These are phyloP conservation scores for Akanthomyces dipterigenus DNA, from an alignment of 2,329 filamentous ascomycete genomes.

Conservation along the genomic window DNA sequence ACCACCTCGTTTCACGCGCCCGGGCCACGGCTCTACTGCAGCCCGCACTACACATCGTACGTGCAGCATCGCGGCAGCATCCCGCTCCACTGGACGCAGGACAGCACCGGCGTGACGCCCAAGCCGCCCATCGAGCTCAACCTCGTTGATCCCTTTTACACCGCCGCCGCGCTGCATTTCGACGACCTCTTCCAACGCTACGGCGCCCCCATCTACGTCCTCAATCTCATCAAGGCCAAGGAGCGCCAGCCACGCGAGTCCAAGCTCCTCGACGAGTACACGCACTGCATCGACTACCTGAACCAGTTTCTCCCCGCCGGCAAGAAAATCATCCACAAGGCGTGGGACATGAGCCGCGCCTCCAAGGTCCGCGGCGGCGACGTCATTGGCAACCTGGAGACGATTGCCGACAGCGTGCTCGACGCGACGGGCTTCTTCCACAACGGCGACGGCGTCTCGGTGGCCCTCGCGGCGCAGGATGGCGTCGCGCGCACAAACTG, in stretches of 20 bases:
- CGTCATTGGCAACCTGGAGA: conserved; percentile 86
- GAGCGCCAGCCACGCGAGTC: conserved; percentile 88
- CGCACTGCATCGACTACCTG: conserved; percentile 79
- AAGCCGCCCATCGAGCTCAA: conserved; percentile 96
- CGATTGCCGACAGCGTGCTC: conserved; percentile 82
- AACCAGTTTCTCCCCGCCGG: conserved; percentile 84
- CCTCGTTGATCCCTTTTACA: conserved; percentile 93
- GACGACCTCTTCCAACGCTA: conserved; percentile 92
- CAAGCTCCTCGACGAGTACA: conserved; percentile 82
- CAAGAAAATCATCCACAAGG: conserved; percentile 86
- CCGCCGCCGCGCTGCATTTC: conserved; percentile 87
- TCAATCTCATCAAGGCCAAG: conserved; percentile 85
- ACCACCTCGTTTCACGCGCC: conserved; percentile 95
- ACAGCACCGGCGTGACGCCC: conserved; percentile 88
- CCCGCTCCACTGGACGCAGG: conserved; percentile 94
- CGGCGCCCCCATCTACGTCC: conserved; percentile 81
- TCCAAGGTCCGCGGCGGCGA: conserved; percentile 89
- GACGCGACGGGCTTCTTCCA: conserved; percentile 88
- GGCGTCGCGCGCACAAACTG: conserved; percentile 94
- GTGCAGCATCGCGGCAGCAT: conserved; percentile 96
- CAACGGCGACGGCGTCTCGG: conserved; percentile 69
- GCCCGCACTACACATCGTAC: conserved; percentile 89
- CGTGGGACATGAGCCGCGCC: conserved; percentile 96
- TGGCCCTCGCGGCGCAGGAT: conserved; percentile 67
- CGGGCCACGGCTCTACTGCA: conserved; percentile 77